phyloP scores from a whole-genome alignment of 2,329 filamentous ascomycete species.

The Colletotrichum sp. region DNA sequence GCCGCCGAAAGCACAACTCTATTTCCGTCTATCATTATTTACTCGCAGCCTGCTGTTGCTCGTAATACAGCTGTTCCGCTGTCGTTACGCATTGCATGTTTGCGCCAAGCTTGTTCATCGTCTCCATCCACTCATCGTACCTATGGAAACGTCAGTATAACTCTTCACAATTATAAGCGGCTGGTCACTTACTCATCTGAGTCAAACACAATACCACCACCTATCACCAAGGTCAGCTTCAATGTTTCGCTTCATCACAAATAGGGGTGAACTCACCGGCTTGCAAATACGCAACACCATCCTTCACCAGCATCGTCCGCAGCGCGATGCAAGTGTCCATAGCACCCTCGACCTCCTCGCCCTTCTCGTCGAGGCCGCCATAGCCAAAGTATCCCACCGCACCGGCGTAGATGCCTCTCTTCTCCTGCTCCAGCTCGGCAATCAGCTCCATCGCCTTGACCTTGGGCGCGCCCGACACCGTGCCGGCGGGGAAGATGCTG shows the following conservation, averaged over 20 bases:
- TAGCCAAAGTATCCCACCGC: slow-evolving; percentile 98
- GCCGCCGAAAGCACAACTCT: neutral
- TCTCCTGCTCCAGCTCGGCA: slow-evolving; percentile 90
- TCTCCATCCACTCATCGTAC: slow-evolving; percentile 94
- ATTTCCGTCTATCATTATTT: neutral
- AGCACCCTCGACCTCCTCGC: slow-evolving; percentile 73
- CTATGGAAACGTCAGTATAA: neutral
- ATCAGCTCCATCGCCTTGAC: slow-evolving; percentile 97
- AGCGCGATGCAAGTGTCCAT: slow-evolving; percentile 89
- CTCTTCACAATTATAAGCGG: accelerated
- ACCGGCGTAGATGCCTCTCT: slow-evolving; percentile 93
- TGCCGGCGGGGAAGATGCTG: slow-evolving; percentile 96
- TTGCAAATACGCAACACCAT: slow-evolving; percentile 90
- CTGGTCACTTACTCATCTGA: slow-evolving; percentile 64
- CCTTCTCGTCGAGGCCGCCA: slow-evolving; percentile 69
- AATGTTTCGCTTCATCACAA: neutral
- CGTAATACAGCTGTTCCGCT: slow-evolving; percentile 72
- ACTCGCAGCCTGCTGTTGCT: slow-evolving; percentile 30
- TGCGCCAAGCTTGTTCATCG: slow-evolving; percentile 89
- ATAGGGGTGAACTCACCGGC: slow-evolving; percentile 51
- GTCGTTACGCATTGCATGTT: slow-evolving; percentile 88
- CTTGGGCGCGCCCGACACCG: slow-evolving; percentile 94
- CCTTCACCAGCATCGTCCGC: slow-evolving; percentile 93
- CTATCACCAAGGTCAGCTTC: slow-evolving; percentile 34
- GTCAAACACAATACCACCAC: slow-evolving; percentile 93